Evolutionary conservation across 2,329 filamentous ascomycete genomes (phyloP).

Genomic region (Fusarium succisae): DNA sequence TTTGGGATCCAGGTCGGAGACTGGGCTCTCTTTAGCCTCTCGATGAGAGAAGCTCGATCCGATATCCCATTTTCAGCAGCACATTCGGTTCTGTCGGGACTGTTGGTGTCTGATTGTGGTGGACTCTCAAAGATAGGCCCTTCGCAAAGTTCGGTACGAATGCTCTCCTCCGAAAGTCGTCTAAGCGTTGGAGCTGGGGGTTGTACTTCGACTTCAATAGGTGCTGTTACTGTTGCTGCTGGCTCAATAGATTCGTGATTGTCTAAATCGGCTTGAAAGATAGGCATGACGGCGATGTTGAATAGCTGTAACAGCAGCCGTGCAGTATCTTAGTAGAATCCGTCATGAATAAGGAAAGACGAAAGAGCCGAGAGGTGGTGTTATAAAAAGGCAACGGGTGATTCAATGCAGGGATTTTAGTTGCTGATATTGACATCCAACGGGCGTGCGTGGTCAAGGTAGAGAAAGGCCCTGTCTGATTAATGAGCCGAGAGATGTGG

Average conservation of each 20-base stretch:
- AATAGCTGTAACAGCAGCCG: slow-evolving; percentile 48
- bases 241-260: slow-evolving; percentile 44
- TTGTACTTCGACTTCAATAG: slow-evolving; percentile 28
- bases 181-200: slow-evolving; percentile 29
- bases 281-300: slow-evolving; percentile 59
- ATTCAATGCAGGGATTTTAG: slow-evolving; percentile 19
- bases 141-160: slow-evolving; percentile 69
- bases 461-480: background rate
- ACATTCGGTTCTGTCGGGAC: slow-evolving; percentile 35
- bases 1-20: slow-evolving; percentile 78
- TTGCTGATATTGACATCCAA: background rate
- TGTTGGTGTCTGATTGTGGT: slow-evolving; percentile 35
- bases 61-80: slow-evolving; percentile 51
- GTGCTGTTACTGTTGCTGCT: slow-evolving; percentile 35
- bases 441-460: slow-evolving; percentile 1
- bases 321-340: slow-evolving; percentile 16
- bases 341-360: slow-evolving; percentile 37
- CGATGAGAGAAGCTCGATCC: slow-evolving; percentile 82
- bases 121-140: slow-evolving; percentile 61
- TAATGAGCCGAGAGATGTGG: slow-evolving; percentile 30
- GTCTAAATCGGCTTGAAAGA: slow-evolving; percentile 64
- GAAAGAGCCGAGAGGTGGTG: background rate
- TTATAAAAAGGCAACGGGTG: background rate
- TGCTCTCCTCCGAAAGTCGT: slow-evolving; percentile 66
- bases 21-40: slow-evolving; percentile 82